Evolutionary conservation across 768 basidiomycete genomes (phyloP), one percentile per base, ranked within the genome.

Genomic region (Chalciporus pseudorubinellus): DNA sequence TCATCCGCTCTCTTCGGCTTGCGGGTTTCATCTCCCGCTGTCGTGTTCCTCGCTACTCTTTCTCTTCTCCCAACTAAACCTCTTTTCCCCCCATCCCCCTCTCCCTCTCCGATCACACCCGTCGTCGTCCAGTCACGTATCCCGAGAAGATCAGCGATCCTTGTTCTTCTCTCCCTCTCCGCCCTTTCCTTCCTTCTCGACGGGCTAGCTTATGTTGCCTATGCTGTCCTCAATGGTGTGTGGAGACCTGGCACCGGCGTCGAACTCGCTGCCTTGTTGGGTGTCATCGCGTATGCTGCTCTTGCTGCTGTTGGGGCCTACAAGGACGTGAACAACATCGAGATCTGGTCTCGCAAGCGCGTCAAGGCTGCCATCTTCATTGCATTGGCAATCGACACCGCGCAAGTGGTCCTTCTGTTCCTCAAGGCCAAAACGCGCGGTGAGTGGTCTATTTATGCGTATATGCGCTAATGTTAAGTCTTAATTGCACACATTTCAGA

Each of bases 171-270:
- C 42, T 81, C 86, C 44, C 72, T 93, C 47, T 65, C 78, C 20
- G 79, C 88, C n/a, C 67, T 86, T 45, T 84, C 87, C 14, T 95
- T 83, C 65, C 74, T 95, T 45, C 69, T 83, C 26, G 92, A 95
- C 63, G 93, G 90, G 13, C 74, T 86, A 28, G 76, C 85, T 14
- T 85, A 89, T 59, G 81, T 87, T 39, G 71, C 80, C 5, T 79
- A 76, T 62, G 79, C 84, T 18, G 74, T 92, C 39, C 62, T 92
- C 50, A 74, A 79, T 57, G 82, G 84, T 58, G 53, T 74, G 10
- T 92, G 92, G 89, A 79, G 78, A 12, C 72, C 67, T 36, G 60
- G 73, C 53, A 82, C 84, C 8, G 88, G 84, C 20, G 76, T 87
- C 38, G 85, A 87, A 60, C 67, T 84, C 63, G 87, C 80, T 58